Base-by-base conservation (phyloP, 768 basidiomycete species). In the Suillus bovinus region DNA sequence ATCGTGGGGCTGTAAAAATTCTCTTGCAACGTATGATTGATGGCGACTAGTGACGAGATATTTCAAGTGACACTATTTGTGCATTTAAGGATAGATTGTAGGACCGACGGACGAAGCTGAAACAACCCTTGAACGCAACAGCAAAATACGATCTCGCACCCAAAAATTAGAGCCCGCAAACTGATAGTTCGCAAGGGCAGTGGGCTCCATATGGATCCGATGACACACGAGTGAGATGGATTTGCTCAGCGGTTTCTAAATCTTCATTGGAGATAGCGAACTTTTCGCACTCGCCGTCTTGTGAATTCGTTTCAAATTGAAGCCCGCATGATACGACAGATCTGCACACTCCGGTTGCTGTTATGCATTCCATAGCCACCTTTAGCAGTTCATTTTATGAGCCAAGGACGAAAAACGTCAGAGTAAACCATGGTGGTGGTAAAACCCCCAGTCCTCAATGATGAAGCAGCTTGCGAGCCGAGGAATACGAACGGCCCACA, bases 1-100 rank as follows among this genome's bases (percentile, higher is more conserved):
- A n/a, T 38, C 10, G 17, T 8, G 7, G 17, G 36, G 38, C 24
- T 39, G 38, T 56, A 36, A 39, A 20, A 29, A 5, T 38, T 17
- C 27, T 24, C 11, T 56, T 29, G 24, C 17, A 10, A 27, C 38
- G 38, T 56, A 39, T 56, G 55, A 56, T 56, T 56, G 55, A 39
- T 56, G 38, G 55, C 10, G 38, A 56, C 17, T 20, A 41, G 36
- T 56, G 27, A 22, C 55, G 17, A 13, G 3, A 27, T 39, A 41
- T 24, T 56, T 38, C 22, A 56, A 27, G 17, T 6, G 14, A 38
- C 10, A 5, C 5, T 27, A 24, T 24, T 29, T 27, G 11, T 39
- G 38, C 22, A 17, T 56, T 52, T 52, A 52, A 31, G 31, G 31
- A 52, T 33, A 52, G 20, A 33, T 52, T 56, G 17, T 3, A 27